Conservation (phyloP, 2,329 filamentous ascomycete genomes). For the Calonectria multiphialidica region DNA sequence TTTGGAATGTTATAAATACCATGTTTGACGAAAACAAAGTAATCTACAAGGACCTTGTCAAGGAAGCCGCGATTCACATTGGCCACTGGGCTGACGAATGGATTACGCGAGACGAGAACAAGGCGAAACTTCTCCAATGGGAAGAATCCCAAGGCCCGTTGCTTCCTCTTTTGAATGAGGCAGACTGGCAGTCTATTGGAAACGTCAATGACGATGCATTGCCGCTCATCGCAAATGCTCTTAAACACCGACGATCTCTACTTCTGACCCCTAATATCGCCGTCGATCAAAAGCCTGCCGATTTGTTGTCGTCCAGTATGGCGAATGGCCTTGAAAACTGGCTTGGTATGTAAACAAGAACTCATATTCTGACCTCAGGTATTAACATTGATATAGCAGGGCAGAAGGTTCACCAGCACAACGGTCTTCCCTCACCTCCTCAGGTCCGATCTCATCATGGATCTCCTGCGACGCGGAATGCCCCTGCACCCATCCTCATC, state of each 20-base stretch:
- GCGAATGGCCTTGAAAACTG: conserved; percentile 49
- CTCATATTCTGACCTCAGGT: neutral
- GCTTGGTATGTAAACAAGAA: conserved; percentile 46
- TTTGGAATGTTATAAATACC: conserved; percentile 59
- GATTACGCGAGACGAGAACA: conserved; percentile 46
- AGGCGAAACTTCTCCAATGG: conserved; percentile 48
- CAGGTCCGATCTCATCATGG: conserved; percentile 31
- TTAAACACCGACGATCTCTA: conserved; percentile 47
- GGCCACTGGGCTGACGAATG: conserved; percentile 54
- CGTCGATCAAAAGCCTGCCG: conserved; percentile 33
- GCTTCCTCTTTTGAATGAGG: conserved; percentile 40
- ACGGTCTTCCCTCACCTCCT: conserved; percentile 47
- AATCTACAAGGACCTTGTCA: conserved; percentile 43
- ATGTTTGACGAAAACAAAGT: conserved; percentile 55
- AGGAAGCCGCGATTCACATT: conserved; percentile 43
- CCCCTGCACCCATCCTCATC: conserved; percentile 30
- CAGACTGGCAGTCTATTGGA: conserved; percentile 46
- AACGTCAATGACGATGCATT: conserved; percentile 45
- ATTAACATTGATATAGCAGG: conserved; percentile 44
- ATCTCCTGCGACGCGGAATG: conserved; percentile 34
- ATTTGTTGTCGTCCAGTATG: conserved; percentile 42
- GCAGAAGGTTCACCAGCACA: conserved; percentile 40
- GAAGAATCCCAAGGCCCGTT: conserved; percentile 40
- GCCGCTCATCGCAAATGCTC: conserved; percentile 47
- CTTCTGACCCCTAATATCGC: conserved; percentile 34